Conservation (phyloP, 306 rosid genomes). For the Oxytropis ochrocephala region DNA sequence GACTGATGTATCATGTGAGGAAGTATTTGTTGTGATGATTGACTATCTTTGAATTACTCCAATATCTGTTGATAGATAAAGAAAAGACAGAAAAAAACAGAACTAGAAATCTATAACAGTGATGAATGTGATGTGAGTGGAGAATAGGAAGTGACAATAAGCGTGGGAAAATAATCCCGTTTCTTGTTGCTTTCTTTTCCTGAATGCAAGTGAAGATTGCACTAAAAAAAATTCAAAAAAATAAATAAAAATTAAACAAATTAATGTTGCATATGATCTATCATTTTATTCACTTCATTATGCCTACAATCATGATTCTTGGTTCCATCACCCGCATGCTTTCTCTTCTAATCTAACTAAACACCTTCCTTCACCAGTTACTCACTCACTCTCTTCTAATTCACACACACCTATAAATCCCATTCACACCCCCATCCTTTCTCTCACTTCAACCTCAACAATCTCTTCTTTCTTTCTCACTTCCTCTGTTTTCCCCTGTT, state of each 20-base stretch:
- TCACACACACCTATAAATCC: slow-evolving; percentile 68
- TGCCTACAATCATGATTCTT: slow-evolving; percentile 90
- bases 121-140: slow-evolving; percentile 25
- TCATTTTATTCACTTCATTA: slow-evolving; percentile 78
- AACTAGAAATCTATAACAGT: slow-evolving; percentile 28
- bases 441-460: slow-evolving; percentile 35
- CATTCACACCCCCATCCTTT: slow-evolving; percentile 46
- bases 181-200: slow-evolving; percentile 35
- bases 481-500: slow-evolving; percentile 39
- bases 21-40: slow-evolving; percentile 23
- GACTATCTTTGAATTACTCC: slow-evolving; percentile 16
- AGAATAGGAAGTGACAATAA: slow-evolving; percentile 32
- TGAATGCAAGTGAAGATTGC: slow-evolving; percentile 32
- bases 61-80: slow-evolving; percentile 12
- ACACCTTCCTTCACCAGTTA: slow-evolving; percentile 31
- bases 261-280: slow-evolving; percentile 38
- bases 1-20: slow-evolving; percentile 24
- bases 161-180: slow-evolving; percentile 50
- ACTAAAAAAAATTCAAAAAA: slow-evolving; percentile 24
- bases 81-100: slow-evolving; percentile 7
- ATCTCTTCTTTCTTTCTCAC: slow-evolving; percentile 17
- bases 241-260: slow-evolving; percentile 25
- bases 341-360: slow-evolving; percentile 40
- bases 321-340: slow-evolving; percentile 99
- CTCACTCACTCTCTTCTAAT: slow-evolving; percentile 19